These are phyloP conservation scores for Erodium maritimum DNA, from an alignment of 345 rosid species.

Conservation along the genomic window DNA sequence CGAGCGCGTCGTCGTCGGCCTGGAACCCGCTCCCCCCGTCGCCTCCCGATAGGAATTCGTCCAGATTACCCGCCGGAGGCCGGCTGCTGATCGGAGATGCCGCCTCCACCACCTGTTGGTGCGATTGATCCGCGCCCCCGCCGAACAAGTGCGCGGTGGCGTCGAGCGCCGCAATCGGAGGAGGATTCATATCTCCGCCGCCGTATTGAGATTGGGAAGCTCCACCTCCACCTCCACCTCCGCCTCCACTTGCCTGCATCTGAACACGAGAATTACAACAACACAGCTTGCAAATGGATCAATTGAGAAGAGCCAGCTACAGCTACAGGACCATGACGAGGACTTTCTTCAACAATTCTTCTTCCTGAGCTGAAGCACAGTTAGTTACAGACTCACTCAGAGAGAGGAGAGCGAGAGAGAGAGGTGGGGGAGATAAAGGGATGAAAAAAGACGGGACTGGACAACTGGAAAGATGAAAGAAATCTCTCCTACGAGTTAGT, in stretches of 20 bases:
- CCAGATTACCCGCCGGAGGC: constrained; percentile 42
- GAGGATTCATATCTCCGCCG: background rate
- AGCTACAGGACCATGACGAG: too few relatives aligned
- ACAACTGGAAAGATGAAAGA: too few relatives aligned
- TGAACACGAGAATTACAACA: too few relatives aligned
- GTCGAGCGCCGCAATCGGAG: constrained; percentile 2
- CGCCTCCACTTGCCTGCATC: background rate
- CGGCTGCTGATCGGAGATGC: constrained; percentile 93
- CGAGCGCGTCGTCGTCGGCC: constrained; percentile 33
- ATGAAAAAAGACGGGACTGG: constrained; percentile 1
- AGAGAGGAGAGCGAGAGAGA: background rate
- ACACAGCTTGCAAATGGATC: too few relatives aligned
- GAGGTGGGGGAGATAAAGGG: background rate
- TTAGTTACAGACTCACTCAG: too few relatives aligned
- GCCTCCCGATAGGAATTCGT: constrained; percentile 45
- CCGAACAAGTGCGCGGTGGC: constrained; percentile 3
- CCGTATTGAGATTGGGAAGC: background rate
- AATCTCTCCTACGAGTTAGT: too few relatives aligned
- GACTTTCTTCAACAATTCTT: too few relatives aligned
- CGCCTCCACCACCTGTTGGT: constrained; percentile 48
- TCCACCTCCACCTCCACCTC: too few relatives aligned
- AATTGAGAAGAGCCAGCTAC: too few relatives aligned
- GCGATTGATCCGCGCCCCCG: constrained; percentile 12
- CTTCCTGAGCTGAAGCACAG: too few relatives aligned
- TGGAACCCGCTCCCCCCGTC: constrained; percentile 16